A percentile compares a stretch with the other conserved stretches of the same genome.
phyloP scores from a whole-genome alignment of 345 rosid species.

The Eucalyptus curtisii region DNA sequence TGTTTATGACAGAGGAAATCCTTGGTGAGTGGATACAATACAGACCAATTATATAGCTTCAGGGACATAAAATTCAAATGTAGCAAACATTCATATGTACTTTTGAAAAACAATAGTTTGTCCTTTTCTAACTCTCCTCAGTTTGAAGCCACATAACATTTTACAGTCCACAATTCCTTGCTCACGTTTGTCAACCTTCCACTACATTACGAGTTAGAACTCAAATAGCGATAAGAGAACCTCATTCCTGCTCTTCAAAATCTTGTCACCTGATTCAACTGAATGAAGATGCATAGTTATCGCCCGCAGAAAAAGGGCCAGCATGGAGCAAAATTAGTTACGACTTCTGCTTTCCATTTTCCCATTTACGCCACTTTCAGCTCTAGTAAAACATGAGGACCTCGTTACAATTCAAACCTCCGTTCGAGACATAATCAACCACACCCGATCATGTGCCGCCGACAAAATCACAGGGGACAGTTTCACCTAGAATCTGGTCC shows the following conservation, averaged over 20 bases:
- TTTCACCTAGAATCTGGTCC: not conserved
- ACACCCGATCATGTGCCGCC: not conserved
- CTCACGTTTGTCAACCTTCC: not conserved
- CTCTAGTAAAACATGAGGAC: not conserved
- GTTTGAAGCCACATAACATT: not conserved
- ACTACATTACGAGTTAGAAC: not conserved
- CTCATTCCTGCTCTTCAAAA: not conserved
- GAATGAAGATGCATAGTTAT: not conserved
- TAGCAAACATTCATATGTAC: not conserved
- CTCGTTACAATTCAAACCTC: not conserved
- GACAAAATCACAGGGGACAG: not conserved
- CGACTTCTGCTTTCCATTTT: not conserved
- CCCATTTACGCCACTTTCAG: not conserved
- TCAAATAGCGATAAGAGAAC: not conserved
- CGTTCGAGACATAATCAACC: not conserved
- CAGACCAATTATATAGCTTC: not conserved
- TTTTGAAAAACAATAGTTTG: not conserved
- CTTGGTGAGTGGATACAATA: not conserved
- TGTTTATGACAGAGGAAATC: not conserved
- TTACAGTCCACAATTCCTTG: not conserved
- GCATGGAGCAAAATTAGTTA: not conserved
- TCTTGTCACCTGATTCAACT: not conserved
- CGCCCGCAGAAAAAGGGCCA: not conserved
- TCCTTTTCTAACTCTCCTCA: not conserved
- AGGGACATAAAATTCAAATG: not conserved